Base-by-base conservation (phyloP, 1,139 yeast genomes). In the Hansenula sp. region DNA sequence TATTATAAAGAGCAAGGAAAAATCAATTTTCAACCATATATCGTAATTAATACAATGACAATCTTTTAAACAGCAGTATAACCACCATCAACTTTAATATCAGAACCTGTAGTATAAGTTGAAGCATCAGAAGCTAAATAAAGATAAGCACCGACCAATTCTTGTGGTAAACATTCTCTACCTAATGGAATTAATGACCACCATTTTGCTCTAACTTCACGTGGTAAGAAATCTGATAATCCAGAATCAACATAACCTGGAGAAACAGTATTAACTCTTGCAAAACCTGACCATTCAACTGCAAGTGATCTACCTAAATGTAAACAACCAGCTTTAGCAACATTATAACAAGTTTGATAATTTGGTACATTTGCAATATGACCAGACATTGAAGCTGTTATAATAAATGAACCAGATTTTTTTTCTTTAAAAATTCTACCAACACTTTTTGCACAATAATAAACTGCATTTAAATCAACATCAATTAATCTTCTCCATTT, bases 341-440 rank as follows among this genome's bases (percentile, higher is more conserved):
- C 90, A 61, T 88, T 88, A 70, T 88, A 88, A 41, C 90, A 83
- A 41, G 95, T 87, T 65, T 89, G 96, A 59, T 79, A 66, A 64
- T 88, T 95, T 19, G 96, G 96, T 48, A 82, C 79, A 64, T 88
- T 88, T 51, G 81, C 96, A 56, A 88, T 83, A 62, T 82, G 85
- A 30, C 94, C 96, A 30, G 95, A 84, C 94, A 88, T 87, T 35
- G 95, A 84, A 13, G 95, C 94, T 19, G 96, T 88, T 60, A 85
- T 75, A 55, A 88, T 76, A 51, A 88, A 69, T 2, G 95, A 83
- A 24, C 96, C 96, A 41, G 65, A 65, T 18, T 82, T 80, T 48
- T 82, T 77, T 64, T 73, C 69, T 65, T 79, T 76, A 72, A 88
- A 88, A 54, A 82, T 73, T 53, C 70, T 69, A 42, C 96, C 96